Evolutionary conservation across 1,284 basidiomycete species (phyloP), one percentile per base, ranked within the genome.

Genomic region (Laetiporus sulphureus): DNA sequence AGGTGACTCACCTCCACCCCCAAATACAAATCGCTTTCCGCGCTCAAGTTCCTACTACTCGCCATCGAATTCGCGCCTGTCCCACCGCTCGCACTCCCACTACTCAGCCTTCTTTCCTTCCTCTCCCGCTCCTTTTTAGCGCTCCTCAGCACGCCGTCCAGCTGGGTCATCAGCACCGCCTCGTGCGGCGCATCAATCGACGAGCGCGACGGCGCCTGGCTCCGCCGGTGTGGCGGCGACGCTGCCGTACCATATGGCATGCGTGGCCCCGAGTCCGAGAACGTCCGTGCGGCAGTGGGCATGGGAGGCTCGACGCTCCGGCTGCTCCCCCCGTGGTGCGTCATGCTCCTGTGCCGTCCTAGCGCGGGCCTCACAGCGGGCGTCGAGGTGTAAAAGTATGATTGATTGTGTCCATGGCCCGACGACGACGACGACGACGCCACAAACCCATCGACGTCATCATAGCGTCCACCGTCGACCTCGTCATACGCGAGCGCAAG

Each of bases 141-240:
- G 42, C 49, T 55, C 45, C 61, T 60, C 23, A 79, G 55, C 27
- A 78, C 73, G 8, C 68, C 61, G 56, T 80, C 77, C n/a, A 79
- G 59, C 20, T 71, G 64, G 33, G 64, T 69, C n/a, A 71, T 65
- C 20, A 80, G 62, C 5, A 73, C 77, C 31, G 71, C 71, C 50
- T 73, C 75, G 37, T 79, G 76, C 0, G 77, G 73, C 10, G 45
- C 49, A 27, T 55, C 58, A 4, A 44, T 19, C 10, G 49, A 49
- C 13, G 44, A 38, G 12, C 51, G 49, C 23, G 7, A 8, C 25
- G 25, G 13, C 25, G 8, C 8, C 25, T 7, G 8, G 38, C 29
- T 30, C 30, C 36, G n/a, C n/a, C n/a, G n/a, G n/a, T n/a, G n/a
- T n/a, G n/a, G n/a, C n/a, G n/a, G n/a, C n/a, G n/a, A n/a, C n/a